These are phyloP conservation scores for Penicillium verhagenii DNA, from an alignment of 495 filamentous ascomycete species.

Conservation along the genomic window DNA sequence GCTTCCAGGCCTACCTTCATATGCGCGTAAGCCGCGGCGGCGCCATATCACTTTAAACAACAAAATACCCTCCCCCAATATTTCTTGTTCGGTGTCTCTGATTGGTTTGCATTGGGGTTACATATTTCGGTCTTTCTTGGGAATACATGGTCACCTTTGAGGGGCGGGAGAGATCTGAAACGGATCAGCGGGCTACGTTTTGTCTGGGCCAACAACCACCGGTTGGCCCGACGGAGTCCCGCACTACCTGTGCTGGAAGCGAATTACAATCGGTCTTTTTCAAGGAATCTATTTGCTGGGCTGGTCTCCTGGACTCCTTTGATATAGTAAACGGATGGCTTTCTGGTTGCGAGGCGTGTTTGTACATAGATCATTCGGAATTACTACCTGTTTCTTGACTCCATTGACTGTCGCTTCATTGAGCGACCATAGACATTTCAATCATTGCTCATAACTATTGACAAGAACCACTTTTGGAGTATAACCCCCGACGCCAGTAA, in stretches of 20 bases:
- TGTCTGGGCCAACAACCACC: background rate
- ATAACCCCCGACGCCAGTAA: constrained; percentile 15
- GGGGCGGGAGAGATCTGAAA: constrained; percentile 15
- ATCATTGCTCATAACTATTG: constrained; percentile 9
- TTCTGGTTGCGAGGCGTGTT: constrained; percentile 9
- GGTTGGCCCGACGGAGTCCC: constrained; percentile 5
- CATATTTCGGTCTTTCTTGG: constrained; percentile 22
- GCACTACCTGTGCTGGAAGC: background rate
- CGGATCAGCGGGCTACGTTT: constrained; percentile 8
- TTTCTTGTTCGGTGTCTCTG: constrained; percentile 19
- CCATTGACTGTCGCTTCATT: background rate
- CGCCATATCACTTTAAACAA: constrained; percentile 66
- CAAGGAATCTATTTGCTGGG: constrained; percentile 19
- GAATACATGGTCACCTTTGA: constrained; percentile 8
- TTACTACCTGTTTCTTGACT: constrained; percentile 14
- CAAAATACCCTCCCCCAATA: constrained; percentile 13
- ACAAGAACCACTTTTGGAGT: constrained; percentile 14
- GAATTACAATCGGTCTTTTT: constrained; percentile 6
- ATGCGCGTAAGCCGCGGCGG: constrained; percentile 73
- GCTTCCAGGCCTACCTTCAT: constrained; percentile 79
- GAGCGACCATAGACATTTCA: background rate
- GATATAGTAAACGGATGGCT: constrained; percentile 11
- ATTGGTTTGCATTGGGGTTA: constrained; percentile 19
- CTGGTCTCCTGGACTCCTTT: constrained; percentile 20
- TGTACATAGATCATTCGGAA: constrained; percentile 31